Conservation (phyloP, 495 filamentous ascomycete species). For the Pyrenula massariospora region DNA sequence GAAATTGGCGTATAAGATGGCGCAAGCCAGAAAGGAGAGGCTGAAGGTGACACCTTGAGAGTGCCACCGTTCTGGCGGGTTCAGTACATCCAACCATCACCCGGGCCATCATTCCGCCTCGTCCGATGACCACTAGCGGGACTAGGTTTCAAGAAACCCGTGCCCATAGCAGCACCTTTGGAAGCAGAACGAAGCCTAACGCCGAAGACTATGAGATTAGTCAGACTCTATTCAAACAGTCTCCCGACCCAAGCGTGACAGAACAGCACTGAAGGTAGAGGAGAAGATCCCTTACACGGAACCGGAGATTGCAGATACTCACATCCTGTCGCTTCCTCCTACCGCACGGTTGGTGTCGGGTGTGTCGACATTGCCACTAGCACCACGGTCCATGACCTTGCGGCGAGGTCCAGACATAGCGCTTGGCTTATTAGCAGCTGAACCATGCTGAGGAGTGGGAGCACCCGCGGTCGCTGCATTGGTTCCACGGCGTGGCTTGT, state of each 20-base stretch:
- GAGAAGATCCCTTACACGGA: constrained; percentile 89
- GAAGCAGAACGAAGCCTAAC: constrained; percentile 92
- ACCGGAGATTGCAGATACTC: constrained; percentile 75
- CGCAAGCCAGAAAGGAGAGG: not conserved
- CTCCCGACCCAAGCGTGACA: constrained; percentile 53
- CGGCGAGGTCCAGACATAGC: constrained; percentile 70
- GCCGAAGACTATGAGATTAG: constrained; percentile 83
- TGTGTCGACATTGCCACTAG: constrained; percentile 47
- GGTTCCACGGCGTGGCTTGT: constrained; percentile 48
- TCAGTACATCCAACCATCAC: constrained; percentile 50
- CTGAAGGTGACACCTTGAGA: not conserved
- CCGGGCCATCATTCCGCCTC: constrained; percentile 58
- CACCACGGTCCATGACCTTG: constrained; percentile 66
- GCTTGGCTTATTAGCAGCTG: constrained; percentile 54
- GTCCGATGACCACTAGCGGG: constrained; percentile 55
- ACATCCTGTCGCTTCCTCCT: constrained; percentile 96
- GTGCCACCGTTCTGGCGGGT: constrained; percentile 25
- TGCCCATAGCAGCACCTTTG: constrained; percentile 60
- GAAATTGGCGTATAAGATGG: not conserved
- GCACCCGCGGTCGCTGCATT: constrained; percentile 46
- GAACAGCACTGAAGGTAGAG: constrained; percentile 76
- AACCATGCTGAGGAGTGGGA: constrained; percentile 38
- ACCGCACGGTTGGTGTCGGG: constrained; percentile 80
- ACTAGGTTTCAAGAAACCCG: constrained; percentile 32
- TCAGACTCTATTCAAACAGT: constrained; percentile 58